Conservation (phyloP, 768 basidiomycete genomes). For the Hygrophoropsis aurantiaca region DNA sequence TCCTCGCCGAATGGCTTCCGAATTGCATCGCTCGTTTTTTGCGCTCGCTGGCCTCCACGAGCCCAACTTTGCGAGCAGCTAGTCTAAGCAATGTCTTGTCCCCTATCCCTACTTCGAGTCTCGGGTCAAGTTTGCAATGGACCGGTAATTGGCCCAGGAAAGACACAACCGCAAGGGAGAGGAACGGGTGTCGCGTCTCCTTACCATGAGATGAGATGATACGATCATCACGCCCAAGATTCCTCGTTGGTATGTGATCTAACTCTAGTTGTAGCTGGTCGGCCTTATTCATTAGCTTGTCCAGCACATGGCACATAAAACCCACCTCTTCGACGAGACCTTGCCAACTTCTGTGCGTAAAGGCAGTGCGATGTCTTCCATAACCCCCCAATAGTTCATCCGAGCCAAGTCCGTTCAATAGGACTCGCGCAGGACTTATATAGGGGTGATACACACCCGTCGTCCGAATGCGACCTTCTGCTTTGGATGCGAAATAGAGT, state of each 20-base stretch:
- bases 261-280: conserved; percentile 85
- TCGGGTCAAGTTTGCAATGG: conserved; percentile 77
- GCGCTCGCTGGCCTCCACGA: conserved; percentile 67
- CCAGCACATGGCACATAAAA: no score
- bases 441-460: conserved; percentile 45
- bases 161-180: conserved; percentile 74
- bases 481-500: conserved; percentile 89
- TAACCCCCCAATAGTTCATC: conserved; percentile 97
- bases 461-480: conserved; percentile 58
- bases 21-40: conserved; percentile 99
- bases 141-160: conserved; percentile 82
- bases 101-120: conserved; percentile 72
- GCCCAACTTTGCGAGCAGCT: conserved; percentile 69
- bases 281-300: no score
- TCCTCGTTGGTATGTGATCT: conserved; percentile 82
- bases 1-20: conserved; percentile 83
- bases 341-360: conserved; percentile 64
- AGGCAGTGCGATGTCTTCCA: conserved; percentile 81
- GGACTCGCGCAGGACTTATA: conserved; percentile 72
- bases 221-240: conserved; percentile 93
- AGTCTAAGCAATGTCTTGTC: conserved; percentile 87
- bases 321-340: conserved; percentile 79
- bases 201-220: conserved; percentile 89
- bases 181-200: conserved; percentile 89
- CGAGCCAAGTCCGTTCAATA: conserved; percentile 90